Percentiles rank a stretch among this genome's conserved stretches.
phyloP scores from a whole-genome alignment of 1,139 yeast genomes.

The Suhomyces terraborum region DNA sequence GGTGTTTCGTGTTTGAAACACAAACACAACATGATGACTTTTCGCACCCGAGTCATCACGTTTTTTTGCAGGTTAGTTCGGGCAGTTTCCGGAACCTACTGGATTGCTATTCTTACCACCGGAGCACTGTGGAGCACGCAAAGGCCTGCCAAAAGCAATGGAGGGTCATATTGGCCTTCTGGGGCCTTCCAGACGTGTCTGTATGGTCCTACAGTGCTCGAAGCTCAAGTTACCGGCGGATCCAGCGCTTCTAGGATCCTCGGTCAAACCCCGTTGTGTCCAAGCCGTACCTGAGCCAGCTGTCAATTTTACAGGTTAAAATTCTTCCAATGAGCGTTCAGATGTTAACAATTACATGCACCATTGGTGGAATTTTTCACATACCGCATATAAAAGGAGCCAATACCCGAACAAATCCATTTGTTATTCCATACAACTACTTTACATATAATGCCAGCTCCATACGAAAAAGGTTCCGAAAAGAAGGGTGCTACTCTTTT shows the following conservation, averaged over 20 bases:
- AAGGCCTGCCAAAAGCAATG: too few species aligned
- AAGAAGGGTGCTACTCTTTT: constrained; percentile 98
- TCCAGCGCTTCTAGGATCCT: background rate
- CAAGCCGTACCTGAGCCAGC: background rate
- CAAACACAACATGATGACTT: constrained; percentile 3
- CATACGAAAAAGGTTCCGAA: constrained; percentile 75
- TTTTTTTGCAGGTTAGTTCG: constrained; percentile 5
- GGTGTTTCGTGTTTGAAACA: background rate
- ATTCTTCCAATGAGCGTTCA: constrained; percentile 15
- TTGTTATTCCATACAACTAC: constrained; percentile 1
- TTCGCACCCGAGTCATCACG: constrained; percentile 3
- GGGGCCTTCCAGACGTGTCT: too few species aligned
- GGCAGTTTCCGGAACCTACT: constrained; percentile 2
- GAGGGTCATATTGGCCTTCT: too few species aligned
- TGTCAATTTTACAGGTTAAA: constrained; percentile 13
- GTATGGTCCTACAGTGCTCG: too few species aligned
- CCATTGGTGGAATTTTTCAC: constrained; percentile 12
- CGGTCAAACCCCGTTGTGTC: background rate
- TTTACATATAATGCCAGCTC: constrained; percentile 54
- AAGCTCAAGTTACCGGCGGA: background rate
- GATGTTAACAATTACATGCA: constrained; percentile 15
- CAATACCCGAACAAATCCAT: background rate
- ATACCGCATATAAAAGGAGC: constrained; percentile 16
- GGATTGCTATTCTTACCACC: background rate
- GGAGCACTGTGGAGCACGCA: too few species aligned